These are phyloP conservation scores for Aspergillus eucalypticola DNA, from an alignment of 2,329 filamentous ascomycete genomes.

Conservation along the genomic window DNA sequence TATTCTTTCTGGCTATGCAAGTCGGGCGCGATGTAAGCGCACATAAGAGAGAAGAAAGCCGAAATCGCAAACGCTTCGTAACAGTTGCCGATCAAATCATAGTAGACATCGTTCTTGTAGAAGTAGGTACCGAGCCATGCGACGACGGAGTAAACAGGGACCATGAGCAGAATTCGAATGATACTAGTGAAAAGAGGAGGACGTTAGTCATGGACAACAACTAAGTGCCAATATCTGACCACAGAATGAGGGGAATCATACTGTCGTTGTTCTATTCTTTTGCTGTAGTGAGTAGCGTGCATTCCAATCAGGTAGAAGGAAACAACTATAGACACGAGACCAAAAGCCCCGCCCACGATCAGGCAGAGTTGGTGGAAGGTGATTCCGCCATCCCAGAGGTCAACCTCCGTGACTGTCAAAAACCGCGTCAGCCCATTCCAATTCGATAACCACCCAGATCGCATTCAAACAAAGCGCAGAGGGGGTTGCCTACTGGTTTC, in stretches of 20 bases:
- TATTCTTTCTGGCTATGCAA: constrained; percentile 80
- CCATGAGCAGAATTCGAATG: constrained; percentile 85
- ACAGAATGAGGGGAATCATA: constrained; percentile 32
- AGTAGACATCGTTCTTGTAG: constrained; percentile 79
- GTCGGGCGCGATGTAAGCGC: constrained; percentile 75
- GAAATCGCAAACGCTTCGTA: constrained; percentile 89
- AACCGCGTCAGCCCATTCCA: constrained; percentile 5
- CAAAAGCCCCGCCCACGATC: constrained; percentile 56
- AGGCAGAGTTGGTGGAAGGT: constrained; percentile 61
- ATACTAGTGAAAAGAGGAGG: constrained; percentile 54
- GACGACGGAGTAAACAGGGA: constrained; percentile 75
- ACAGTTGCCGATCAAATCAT: constrained; percentile 76
- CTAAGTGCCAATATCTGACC: background rate
- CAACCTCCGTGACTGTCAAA: constrained; percentile 46
- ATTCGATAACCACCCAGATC: background rate
- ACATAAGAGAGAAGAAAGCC: constrained; percentile 81
- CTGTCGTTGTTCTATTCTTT: constrained; percentile 62
- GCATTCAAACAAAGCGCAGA: constrained; percentile 8
- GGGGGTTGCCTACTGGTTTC: constrained; percentile 39
- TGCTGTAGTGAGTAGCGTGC: constrained; percentile 62
- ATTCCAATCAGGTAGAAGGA: constrained; percentile 57
- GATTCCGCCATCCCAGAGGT: constrained; percentile 53
- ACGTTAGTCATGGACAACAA: constrained; percentile 4
- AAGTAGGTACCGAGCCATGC: constrained; percentile 72
- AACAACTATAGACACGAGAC: constrained; percentile 51